Conservation (phyloP, 2,329 filamentous ascomycete species). For the Talaromyces atroroseus region DNA sequence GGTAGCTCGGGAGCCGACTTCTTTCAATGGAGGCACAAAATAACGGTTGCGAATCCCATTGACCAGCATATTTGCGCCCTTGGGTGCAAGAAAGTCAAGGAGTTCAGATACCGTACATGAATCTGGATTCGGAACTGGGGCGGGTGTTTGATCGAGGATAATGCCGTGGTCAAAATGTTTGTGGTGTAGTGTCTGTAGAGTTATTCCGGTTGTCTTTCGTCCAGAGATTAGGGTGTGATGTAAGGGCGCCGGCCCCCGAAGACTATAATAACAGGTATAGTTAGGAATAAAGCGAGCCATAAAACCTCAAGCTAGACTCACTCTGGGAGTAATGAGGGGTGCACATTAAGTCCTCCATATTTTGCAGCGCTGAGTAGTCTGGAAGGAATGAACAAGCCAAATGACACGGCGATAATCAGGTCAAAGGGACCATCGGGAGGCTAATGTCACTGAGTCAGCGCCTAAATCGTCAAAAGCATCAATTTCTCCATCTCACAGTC, state of each 20-base stretch:
- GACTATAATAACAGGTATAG: constrained; percentile 41
- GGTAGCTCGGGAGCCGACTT: constrained; percentile 24
- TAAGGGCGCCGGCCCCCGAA: constrained; percentile 80
- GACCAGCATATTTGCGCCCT: constrained; percentile 68
- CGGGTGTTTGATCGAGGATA: constrained; percentile 65
- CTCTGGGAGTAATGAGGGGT: constrained; percentile 86
- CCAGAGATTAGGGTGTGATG: constrained; percentile 71
- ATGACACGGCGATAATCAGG: constrained; percentile 86
- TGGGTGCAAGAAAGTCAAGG: constrained; percentile 51
- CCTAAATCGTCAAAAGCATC: background rate
- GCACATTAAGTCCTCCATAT: constrained; percentile 88
- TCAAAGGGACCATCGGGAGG: constrained; percentile 58
- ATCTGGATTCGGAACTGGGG: constrained; percentile 46
- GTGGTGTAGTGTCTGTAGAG: constrained; percentile 79
- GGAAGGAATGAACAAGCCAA: constrained; percentile 80
- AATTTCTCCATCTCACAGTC: constrained; percentile 50
- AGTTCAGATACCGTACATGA: constrained; percentile 48
- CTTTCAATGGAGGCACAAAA: constrained; percentile 58
- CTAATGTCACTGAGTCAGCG: constrained; percentile 29
- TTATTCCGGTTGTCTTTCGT: constrained; percentile 62
- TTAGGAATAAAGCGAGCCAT: background rate
- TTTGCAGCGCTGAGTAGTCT: constrained; percentile 63
- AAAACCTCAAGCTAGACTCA: constrained; percentile 35
- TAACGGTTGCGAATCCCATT: constrained; percentile 56
- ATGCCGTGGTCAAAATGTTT: constrained; percentile 70